Base-by-base conservation (phyloP, 768 basidiomycete genomes). In the Podaxis sp. region DNA sequence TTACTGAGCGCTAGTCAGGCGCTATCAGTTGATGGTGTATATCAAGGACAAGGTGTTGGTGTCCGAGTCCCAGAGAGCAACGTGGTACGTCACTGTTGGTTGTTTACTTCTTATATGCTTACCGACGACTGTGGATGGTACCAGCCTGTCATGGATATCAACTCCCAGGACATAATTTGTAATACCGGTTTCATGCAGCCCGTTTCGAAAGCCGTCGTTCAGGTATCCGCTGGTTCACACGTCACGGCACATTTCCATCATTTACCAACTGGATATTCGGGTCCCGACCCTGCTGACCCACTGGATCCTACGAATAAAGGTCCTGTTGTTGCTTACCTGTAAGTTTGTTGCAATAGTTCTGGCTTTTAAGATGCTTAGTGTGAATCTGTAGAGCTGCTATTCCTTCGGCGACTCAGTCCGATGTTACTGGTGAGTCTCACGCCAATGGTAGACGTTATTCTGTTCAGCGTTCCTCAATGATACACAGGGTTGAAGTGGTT, bases 131-230 rank as follows among this genome's bases (percentile, higher is more conserved):
- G 26, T n/a, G 15, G 15, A 2, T 36, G 54, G 22, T 58, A 8
- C 7, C 57, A 85, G 84, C 84, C 84, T 13, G 84, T 87, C 62
- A 83, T 71, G 20, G 81, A 86, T 67, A 82, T 86, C 11, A 83
- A 77, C 7, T 83, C 82, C 0, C 83, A 83, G 71, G 80, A 80
- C 66, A 58, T 80, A 41, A 86, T 85, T 62, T 86, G 85, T 77
- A 86, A 86, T 55, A 83, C 84, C 24, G 84, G 83, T 13, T 82
- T 83, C 66, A 85, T 84, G 68, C 73, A 75, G 61, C 83, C 82
- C 8, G 69, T 84, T 15, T 83, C 81, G 3, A 70, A 70, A 24
- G 72, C 73, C 0, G 69, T 83, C 38, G 82, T 86, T 66, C 71
- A 74, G 13, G 82, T 84, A 11, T 73, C 84, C 0, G 85, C 84